These are phyloP conservation scores for Kwoniella europaea DNA, from an alignment of 768 basidiomycete species.

Conservation along the genomic window DNA sequence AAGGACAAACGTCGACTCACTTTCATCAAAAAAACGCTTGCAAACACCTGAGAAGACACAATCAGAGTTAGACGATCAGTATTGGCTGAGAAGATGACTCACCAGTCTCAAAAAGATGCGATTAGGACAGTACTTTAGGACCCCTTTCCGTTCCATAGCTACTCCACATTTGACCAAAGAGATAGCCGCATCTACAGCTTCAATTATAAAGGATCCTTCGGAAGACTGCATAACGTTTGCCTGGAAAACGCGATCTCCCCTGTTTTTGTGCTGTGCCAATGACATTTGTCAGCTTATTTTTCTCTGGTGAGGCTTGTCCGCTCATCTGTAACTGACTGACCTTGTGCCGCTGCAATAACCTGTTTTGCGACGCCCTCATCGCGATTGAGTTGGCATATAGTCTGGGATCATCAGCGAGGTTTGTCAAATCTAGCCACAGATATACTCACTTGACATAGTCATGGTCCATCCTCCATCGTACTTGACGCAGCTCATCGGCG, in stretches of 20 bases:
- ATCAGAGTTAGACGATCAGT: not conserved
- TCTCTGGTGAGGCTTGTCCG: not conserved
- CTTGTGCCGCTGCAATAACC: slow-evolving; percentile 8
- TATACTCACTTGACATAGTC: slow-evolving; percentile 6
- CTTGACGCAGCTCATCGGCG: slow-evolving; percentile 1
- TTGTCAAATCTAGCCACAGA: not conserved
- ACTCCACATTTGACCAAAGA: slow-evolving; percentile 6
- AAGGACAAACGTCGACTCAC: not conserved
- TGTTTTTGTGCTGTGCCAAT: not conserved
- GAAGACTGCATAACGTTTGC: slow-evolving; percentile 5
- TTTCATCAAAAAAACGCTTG: slow-evolving; percentile 7
- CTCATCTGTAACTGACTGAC: not conserved
- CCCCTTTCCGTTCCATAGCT: slow-evolving; percentile 4
- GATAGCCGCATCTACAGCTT: slow-evolving; percentile 7
- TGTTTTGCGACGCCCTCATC: not conserved
- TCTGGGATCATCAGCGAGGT: not conserved
- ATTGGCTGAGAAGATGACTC: not conserved
- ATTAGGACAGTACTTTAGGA: slow-evolving; percentile 3
- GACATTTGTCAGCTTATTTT: no score
- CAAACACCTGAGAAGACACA: not conserved
- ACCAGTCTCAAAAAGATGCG: slow-evolving; percentile 1
- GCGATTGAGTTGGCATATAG: slow-evolving; percentile 6
- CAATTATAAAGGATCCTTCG: slow-evolving; percentile 6
- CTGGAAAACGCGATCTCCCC: not conserved
- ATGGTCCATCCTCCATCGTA: slow-evolving; percentile 7